phyloP scores from a whole-genome alignment of 768 basidiomycete species.

The Boletales sp. region DNA sequence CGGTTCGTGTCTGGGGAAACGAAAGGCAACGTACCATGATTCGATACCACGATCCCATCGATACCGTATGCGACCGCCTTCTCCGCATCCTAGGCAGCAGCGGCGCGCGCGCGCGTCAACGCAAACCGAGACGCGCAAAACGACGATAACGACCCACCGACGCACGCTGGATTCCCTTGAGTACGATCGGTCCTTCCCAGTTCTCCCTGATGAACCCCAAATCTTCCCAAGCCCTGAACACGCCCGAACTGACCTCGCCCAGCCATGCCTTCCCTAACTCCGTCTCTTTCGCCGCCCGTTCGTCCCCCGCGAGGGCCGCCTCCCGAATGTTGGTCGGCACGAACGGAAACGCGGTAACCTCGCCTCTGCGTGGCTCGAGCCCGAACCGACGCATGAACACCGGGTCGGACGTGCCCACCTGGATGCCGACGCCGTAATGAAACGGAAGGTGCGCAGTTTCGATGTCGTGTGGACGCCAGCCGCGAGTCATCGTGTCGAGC shows the following conservation, averaged over 20 bases:
- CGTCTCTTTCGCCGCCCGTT: conserved; percentile 31
- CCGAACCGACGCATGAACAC: conserved; percentile 66
- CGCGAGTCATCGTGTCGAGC: conserved; percentile 67
- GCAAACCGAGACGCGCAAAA: too few relatives aligned
- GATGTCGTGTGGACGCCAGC: conserved; percentile 78
- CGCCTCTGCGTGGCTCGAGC: conserved; percentile 39
- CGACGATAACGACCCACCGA: too few relatives aligned
- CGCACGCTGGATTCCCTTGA: conserved; percentile 74
- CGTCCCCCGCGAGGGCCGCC: too few relatives aligned
- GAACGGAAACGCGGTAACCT: conserved; percentile 54
- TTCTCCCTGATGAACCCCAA: conserved; percentile 62
- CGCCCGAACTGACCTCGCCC: conserved; percentile 57
- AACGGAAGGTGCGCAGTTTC: conserved; percentile 64
- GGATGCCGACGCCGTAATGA: conserved; percentile 59
- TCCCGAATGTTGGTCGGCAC: too few relatives aligned
- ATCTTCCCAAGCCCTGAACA: conserved; percentile 68
- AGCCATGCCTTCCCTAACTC: conserved; percentile 61
- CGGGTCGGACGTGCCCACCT: conserved; percentile 71
- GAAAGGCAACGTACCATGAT: conserved; percentile 27
- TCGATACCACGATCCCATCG: conserved; percentile 47
- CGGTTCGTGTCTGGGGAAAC: too few relatives aligned
- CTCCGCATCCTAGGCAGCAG: conserved; percentile 42
- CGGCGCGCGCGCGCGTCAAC: too few relatives aligned
- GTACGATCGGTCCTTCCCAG: conserved; percentile 73
- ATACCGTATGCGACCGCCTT: conserved; percentile 43